A percentile compares a stretch with the other conserved stretches of the same genome.
Evolutionary conservation across 495 filamentous ascomycete species (phyloP).

Genomic region (Penicillium herquei): DNA sequence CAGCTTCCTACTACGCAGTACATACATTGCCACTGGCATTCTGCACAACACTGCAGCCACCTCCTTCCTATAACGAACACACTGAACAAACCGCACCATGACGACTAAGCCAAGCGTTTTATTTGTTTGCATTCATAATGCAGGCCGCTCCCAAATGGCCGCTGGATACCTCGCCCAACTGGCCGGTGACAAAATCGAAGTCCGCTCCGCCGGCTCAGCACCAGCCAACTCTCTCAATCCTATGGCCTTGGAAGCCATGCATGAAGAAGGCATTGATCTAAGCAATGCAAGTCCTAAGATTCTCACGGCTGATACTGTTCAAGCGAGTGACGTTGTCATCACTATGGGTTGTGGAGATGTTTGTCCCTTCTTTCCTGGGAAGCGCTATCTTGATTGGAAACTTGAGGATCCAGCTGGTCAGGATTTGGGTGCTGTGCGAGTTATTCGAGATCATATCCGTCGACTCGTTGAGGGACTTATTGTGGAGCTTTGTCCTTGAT

Average conservation of each 20-base stretch:
- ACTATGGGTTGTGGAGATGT: constrained; percentile 33
- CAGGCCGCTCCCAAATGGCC: constrained; percentile 32
- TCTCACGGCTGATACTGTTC: constrained; percentile 22
- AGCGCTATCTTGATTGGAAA: constrained; percentile 29
- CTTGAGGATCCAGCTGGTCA: constrained; percentile 27
- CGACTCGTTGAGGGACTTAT: constrained; percentile 20
- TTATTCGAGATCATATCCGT: constrained; percentile 23
- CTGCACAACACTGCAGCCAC: background rate
- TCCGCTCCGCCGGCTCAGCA: constrained; percentile 28
- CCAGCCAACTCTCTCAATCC: constrained; percentile 28
- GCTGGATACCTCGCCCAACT: constrained; percentile 25
- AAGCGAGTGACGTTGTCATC: constrained; percentile 28
- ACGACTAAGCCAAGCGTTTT: constrained; percentile 24
- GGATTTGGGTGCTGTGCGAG: constrained; percentile 20
- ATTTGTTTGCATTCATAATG: constrained; percentile 32
- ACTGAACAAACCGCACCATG: constrained; percentile 10
- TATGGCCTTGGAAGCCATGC: constrained; percentile 27
- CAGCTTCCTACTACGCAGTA: no score
- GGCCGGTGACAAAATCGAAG: constrained; percentile 24
- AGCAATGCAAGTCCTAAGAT: constrained; percentile 26
- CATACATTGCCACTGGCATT: no score
- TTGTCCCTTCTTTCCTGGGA: constrained; percentile 28
- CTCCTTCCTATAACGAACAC: background rate
- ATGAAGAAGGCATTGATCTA: constrained; percentile 31
- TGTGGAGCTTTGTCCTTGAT: constrained; percentile 7